Evolutionary conservation across 148 eudicot genomes (phyloP), one percentile per base, ranked within the genome.

Genomic region (Nyssa sinensis): DNA sequence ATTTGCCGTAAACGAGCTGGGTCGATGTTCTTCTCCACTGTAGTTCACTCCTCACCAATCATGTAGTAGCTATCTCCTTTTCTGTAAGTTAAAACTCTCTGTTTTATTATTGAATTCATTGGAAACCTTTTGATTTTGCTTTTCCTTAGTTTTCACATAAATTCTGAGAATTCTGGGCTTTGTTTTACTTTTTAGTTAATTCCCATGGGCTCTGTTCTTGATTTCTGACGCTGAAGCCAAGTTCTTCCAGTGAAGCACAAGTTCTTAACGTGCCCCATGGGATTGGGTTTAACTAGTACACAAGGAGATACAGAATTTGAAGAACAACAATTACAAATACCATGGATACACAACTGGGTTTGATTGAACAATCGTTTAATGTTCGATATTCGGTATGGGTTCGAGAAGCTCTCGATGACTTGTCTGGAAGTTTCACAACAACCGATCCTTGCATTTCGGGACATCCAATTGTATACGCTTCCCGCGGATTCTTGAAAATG

Each of bases 391-490:
- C 95, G 0, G n/a, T 53, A 62, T 88, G 89, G 89, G 95, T 86
- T 41, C 79, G 74, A 13, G 98, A 94, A 80, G 91, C 82, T 7
- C 90, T 94, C 64, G 87, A 88, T 76, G 95, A 90, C 75, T 82
- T 94, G 83, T 80, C 87, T 21, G 86, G 84, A 28, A 81, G 88
- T 66, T 91, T 94, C 69, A 86, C 88, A 10, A 90, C 91, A 68
- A 91, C 95, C 62, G 98, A 94, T 83, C 98, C 98, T 75, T 84
- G 81, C 31, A 83, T 94, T 12, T 81, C 79, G 5, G 95, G 93
- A 25, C 95, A 94, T 84, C 97, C 98, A 1, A 92, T 94, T 80
- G 97, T 94, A 31, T 94, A 88, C 74, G 98, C 88, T 34, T 92
- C 97, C 33, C 71, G 67, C n/a, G 97, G 93, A 34, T 92, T 89